Conservation (phyloP, 2,329 filamentous ascomycete species). For the Pyricularia sp. region DNA sequence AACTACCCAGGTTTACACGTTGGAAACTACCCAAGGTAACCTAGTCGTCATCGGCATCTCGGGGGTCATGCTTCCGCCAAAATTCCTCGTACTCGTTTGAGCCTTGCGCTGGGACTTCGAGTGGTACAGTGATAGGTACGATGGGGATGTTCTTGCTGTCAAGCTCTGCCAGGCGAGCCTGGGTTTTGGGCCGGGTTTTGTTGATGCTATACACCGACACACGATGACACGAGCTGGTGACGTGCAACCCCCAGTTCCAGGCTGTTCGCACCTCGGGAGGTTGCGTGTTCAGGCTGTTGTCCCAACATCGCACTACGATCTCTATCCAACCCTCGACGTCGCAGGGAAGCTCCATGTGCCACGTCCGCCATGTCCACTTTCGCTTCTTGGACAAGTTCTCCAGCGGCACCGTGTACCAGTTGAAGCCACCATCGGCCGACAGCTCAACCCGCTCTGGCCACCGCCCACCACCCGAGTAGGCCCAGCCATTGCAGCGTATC, state of each 20-base stretch:
- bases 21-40: not conserved
- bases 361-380: slow-evolving; percentile 50
- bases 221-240: slow-evolving; percentile 48
- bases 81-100: not conserved
- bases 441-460: slow-evolving; percentile 53
- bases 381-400: slow-evolving; percentile 50
- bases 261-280: slow-evolving; percentile 38
- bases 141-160: slow-evolving; percentile 33
- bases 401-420: slow-evolving; percentile 49
- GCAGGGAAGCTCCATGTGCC: slow-evolving; percentile 49
- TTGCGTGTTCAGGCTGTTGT: slow-evolving; percentile 49
- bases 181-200: slow-evolving; percentile 31
- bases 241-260: slow-evolving; percentile 55
- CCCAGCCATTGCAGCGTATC: slow-evolving; percentile 44
- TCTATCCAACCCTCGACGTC: slow-evolving; percentile 50
- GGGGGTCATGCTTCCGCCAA: not conserved
- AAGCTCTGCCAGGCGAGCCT: slow-evolving; percentile 34
- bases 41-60: not conserved
- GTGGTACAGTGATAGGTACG: slow-evolving; percentile 32
- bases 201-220: slow-evolving; percentile 53
- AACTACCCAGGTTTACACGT: not conserved
- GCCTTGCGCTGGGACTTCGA: not conserved
- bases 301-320: slow-evolving; percentile 45
- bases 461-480: slow-evolving; percentile 42
- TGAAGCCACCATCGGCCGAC: slow-evolving; percentile 46